phyloP scores from a whole-genome alignment of 345 rosid genomes.

The Ceriops zippeliana region DNA sequence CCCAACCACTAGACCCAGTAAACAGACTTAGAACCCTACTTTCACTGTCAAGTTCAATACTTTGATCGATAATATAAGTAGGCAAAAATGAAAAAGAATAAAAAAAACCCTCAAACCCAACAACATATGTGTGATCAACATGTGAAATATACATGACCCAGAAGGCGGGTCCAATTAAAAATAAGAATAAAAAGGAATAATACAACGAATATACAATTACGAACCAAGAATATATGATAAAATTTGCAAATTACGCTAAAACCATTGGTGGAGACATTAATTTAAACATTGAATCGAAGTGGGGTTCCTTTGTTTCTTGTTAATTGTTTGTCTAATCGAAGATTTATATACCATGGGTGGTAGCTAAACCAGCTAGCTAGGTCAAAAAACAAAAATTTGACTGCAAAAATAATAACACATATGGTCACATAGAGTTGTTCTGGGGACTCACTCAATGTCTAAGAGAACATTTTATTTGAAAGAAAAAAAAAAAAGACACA shows the following conservation, averaged over 20 bases:
- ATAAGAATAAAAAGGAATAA: not conserved
- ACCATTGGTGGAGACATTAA: not conserved
- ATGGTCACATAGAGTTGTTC: no score
- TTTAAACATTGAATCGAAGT: conserved; percentile 1
- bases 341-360: not conserved
- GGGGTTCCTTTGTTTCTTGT: not conserved
- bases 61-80: no score
- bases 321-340: not conserved
- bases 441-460: no score
- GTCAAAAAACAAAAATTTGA: not conserved
- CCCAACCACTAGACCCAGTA: conserved; percentile 21
- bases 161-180: conserved; percentile 20
- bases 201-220: not conserved
- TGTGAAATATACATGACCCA: conserved; percentile 7
- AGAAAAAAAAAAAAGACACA: not conserved
- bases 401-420: no score
- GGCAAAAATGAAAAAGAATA: no score
- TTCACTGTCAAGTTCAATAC: no score
- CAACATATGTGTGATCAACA: conserved; percentile 7
- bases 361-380: not conserved
- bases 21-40: not conserved
- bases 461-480: no score
- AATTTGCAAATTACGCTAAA: not conserved
- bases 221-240: not conserved
- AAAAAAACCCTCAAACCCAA: conserved; percentile 9